A percentile compares a stretch with the other conserved stretches of the same genome.
These are phyloP conservation scores for Lasiodiplodia theobromae DNA, from an alignment of 2,329 filamentous ascomycete species.

Conservation along the genomic window DNA sequence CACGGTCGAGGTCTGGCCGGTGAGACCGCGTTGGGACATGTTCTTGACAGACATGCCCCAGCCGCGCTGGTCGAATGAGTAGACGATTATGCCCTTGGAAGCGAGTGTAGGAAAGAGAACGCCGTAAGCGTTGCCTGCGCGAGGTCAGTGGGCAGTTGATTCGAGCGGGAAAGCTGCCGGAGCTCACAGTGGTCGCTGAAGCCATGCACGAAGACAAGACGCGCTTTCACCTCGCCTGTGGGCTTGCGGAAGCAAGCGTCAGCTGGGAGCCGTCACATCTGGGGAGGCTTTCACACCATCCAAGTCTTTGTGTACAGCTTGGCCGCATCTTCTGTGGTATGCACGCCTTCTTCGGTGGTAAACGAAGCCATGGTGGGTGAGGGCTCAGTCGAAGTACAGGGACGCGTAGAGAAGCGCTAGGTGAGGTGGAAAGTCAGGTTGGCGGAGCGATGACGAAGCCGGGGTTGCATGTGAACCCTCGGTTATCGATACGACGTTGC, in stretches of 20 bases:
- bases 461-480: conserved; percentile 20
- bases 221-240: conserved; percentile 66
- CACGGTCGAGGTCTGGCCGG: conserved; percentile 76
- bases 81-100: conserved; percentile 74
- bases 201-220: conserved; percentile 84
- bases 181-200: conserved; percentile 78
- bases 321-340: conserved; percentile 59
- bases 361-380: conserved; percentile 38
- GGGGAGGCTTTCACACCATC: conserved; percentile 52
- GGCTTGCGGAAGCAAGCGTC: conserved; percentile 53
- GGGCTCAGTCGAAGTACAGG: background rate
- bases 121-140: conserved; percentile 73
- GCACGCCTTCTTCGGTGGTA: conserved; percentile 58
- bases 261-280: conserved; percentile 19
- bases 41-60: conserved; percentile 78
- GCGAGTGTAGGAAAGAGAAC: conserved; percentile 76
- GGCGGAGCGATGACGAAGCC: conserved; percentile 16
- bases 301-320: conserved; percentile 69
- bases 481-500: conserved; percentile 20
- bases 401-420: background rate
- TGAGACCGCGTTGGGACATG: conserved; percentile 70
- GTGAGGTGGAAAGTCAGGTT: background rate
- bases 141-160: background rate
- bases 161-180: background rate
- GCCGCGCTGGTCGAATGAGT: conserved; percentile 83